Evolutionary conservation across 164 flowering plant species (phyloP), one percentile per base, ranked within the genome.

Genomic region (Aristolochia contorta): DNA sequence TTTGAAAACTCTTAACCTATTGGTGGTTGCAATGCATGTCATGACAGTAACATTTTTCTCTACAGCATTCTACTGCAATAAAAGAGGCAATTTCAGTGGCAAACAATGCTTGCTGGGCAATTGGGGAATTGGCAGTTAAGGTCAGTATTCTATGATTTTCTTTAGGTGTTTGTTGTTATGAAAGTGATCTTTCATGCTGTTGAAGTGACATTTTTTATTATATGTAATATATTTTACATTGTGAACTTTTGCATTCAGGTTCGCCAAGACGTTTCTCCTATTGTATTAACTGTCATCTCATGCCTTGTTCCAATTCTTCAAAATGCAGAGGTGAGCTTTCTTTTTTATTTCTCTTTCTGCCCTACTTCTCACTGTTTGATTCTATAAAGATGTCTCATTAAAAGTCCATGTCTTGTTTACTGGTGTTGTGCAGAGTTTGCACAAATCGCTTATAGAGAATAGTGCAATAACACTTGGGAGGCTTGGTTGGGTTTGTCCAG

Each of bases 81-180:
- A 85, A 78, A 73, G 96, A 94, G 64, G 76, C 75, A 55, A 64
- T 91, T 60, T 94, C 99, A 37, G 99, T 89, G 48, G 99, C 93
- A 68, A 94, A 94, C 73, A 94, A 94, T 83, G 99, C 99, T 51
- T 94, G 99, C 66, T 94, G 99, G 99, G 99, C 99, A 10, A 91
- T 94, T 65, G 99, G 99, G 60, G 99, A 94, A 78, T 65, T 94
- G 67, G 99, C 99, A 22, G 76, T 94, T 43, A 94, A 94, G 96
- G 99, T 91, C 71, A 58, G 71, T 12, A 4, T 69, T 16, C 12
- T 7, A 41, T 0, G 20, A 2, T 32, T 37, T 37, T 37, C 43
- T 37, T 10, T 37, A 3, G 12, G 43, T 3, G 1, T 37, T 37
- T 37, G 12, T 37, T 37, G 7, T 37, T 8, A 37, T 37, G 43